Evolutionary conservation across 179 eudicot genomes (phyloP).

Genomic region (Amaranthus tricolor): DNA sequence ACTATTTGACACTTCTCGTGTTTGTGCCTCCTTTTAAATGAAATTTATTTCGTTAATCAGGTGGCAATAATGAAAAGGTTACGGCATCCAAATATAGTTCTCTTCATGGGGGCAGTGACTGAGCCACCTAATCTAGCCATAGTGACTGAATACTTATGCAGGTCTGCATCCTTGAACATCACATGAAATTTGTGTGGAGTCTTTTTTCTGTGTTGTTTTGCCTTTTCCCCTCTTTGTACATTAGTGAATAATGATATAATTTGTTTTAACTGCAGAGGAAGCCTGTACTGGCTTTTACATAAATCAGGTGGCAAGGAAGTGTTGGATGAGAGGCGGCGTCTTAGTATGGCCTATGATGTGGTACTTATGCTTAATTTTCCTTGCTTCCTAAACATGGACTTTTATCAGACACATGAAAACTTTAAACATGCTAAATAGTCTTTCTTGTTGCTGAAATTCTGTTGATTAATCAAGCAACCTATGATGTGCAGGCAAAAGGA

Average conservation of each 20-base stretch:
- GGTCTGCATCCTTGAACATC: slow-evolving; percentile 35
- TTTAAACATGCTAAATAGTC: neutral
- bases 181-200: neutral
- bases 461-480: neutral
- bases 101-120: slow-evolving; percentile 98
- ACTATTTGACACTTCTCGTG: neutral
- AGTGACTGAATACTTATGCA: slow-evolving; percentile 91
- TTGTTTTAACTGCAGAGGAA: slow-evolving; percentile 66
- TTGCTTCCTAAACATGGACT: neutral
- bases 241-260: neutral
- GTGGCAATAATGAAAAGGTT: slow-evolving; percentile 89
- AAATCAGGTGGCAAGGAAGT: slow-evolving; percentile 75
- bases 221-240: too few species aligned
- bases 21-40: slow-evolving; percentile 6
- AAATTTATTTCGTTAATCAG: slow-evolving; percentile 34
- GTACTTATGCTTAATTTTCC: slow-evolving; percentile 36
- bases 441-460: neutral
- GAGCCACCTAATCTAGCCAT: slow-evolving; percentile 96
- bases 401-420: neutral
- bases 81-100: slow-evolving; percentile 97
- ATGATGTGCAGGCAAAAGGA: slow-evolving; percentile 71
- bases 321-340: slow-evolving; percentile 84
- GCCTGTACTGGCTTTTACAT: slow-evolving; percentile 77
- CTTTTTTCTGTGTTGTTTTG: neutral
- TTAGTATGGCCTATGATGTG: slow-evolving; percentile 96